These are phyloP conservation scores for Penicillium vulpinum DNA, from an alignment of 2,329 filamentous ascomycete genomes.

Conservation along the genomic window DNA sequence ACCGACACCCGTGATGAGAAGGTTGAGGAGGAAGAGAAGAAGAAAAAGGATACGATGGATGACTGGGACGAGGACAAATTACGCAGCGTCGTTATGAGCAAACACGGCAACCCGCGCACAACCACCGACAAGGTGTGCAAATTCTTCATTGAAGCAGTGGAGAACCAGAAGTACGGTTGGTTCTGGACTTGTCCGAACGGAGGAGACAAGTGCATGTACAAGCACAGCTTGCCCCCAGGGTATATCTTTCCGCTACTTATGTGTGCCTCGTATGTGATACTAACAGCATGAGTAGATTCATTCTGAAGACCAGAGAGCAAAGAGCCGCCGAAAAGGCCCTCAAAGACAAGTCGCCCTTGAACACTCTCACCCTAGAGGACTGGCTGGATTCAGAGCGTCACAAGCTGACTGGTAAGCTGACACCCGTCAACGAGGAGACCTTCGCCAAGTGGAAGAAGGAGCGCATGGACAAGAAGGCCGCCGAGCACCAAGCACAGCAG, in stretches of 20 bases:
- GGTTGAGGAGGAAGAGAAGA: conserved; percentile 68
- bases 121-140: conserved; percentile 99
- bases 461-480: conserved; percentile 89
- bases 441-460: conserved; percentile 99
- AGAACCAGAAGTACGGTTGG: conserved; percentile 99
- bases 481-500: conserved; percentile 83
- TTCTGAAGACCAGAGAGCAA: conserved; percentile 97
- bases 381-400: conserved; percentile 95
- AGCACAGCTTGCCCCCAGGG: conserved; percentile 91
- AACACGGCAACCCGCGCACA: conserved; percentile 95
- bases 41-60: conserved; percentile 89
- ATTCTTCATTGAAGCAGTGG: conserved; percentile 93
- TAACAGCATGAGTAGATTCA: conserved; percentile 62
- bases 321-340: conserved; percentile 91
- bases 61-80: conserved; percentile 98
- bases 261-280: background rate
- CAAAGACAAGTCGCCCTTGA: conserved; percentile 91
- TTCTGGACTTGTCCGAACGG: conserved; percentile 98
- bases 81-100: conserved; percentile 83
- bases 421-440: conserved; percentile 86
- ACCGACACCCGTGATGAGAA: conserved; percentile 70
- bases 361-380: conserved; percentile 93
- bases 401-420: conserved; percentile 87
- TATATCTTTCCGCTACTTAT: conserved; percentile 52
- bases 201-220: conserved; percentile 97